These are phyloP conservation scores for Kwoniella dejecticola DNA, from an alignment of 768 basidiomycete genomes.

Conservation along the genomic window DNA sequence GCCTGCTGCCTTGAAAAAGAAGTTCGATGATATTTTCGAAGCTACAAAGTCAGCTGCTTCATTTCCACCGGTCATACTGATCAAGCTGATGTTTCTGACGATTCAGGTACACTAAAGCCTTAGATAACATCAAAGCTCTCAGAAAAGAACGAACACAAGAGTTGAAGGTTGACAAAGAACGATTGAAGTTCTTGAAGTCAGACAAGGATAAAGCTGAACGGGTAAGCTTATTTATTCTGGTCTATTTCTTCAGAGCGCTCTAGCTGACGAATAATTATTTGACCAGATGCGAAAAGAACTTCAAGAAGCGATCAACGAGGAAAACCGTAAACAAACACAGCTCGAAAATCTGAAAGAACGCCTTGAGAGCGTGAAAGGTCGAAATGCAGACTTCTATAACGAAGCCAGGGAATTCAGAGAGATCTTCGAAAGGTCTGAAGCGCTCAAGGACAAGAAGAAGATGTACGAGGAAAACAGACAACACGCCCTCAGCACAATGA, in stretches of 20 bases:
- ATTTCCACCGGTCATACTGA: neutral
- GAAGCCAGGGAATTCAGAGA: slow-evolving; percentile 72
- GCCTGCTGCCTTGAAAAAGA: slow-evolving; percentile 89
- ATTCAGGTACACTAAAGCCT: slow-evolving; percentile 95
- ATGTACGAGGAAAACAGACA: slow-evolving; percentile 66
- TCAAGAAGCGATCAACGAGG: slow-evolving; percentile 66
- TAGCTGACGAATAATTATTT: slow-evolving; percentile 1
- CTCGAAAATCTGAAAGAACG: slow-evolving; percentile 70
- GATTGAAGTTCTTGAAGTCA: slow-evolving; percentile 70
- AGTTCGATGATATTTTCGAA: slow-evolving; percentile 99
- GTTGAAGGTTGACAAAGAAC: slow-evolving; percentile 88
- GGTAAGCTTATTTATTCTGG: slow-evolving; percentile 44
- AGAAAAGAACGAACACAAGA: slow-evolving; percentile 89
- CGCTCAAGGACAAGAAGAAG: slow-evolving; percentile 65
- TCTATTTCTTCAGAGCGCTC: neutral
- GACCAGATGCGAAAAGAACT: slow-evolving; percentile 57
- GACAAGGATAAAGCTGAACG: slow-evolving; percentile 88
- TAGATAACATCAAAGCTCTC: slow-evolving; percentile 84
- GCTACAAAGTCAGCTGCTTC: slow-evolving; percentile 74
- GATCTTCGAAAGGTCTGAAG: slow-evolving; percentile 70
- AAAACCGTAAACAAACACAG: slow-evolving; percentile 71
- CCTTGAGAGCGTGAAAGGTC: slow-evolving; percentile 65
- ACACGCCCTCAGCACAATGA: slow-evolving; percentile 66
- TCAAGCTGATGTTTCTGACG: neutral
- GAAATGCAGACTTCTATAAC: slow-evolving; percentile 68